Base-by-base conservation (phyloP, 2,329 filamentous ascomycete species). In the Capronia americana region DNA sequence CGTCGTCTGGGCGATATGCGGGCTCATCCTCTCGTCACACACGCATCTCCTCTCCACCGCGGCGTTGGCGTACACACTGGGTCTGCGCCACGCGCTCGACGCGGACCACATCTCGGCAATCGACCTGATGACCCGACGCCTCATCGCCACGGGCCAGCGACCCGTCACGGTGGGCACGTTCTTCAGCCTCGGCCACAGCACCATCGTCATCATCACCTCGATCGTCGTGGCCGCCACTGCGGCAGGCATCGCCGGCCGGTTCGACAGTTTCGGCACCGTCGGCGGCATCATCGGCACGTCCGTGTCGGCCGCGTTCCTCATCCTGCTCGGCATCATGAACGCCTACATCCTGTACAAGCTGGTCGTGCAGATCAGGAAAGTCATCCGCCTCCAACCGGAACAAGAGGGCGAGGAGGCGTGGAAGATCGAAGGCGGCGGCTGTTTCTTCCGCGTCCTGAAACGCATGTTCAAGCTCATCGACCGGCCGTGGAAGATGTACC, bases 21-120 rank as follows among this genome's bases (percentile, higher is more conserved):
- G 82, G 10, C 81, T 88, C 68, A 83, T 89, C 2, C 64, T 71
- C 4, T 62, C 66, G 6, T 67, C 46, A 14, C 64, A 66, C 44
- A 66, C 59, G 8, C 32, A 75, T 66, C 85, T 97, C 69, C 87
- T 93, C 57, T 91, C 91, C 1, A 90, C 93, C 2, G 92, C 93
- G 1, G 88, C 93, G 1, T 86, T 98, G 0, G 89, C 93, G 28
- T 98, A 96, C 78, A 92, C 92, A 0, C 86, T 98, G 11, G 94
- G 94, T 2, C 85, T 98, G 12, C 90, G 94, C 50, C 94, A 98
- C 82, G 94, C 94, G n/a, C 87, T 98, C 53, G 95, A 98, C 75
- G 95, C 94, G n/a, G 94, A 98, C 79, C 95, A 98, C 75, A 92
- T 92, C 70, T 88, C 87, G 73, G 94, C 93, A 69, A 99, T 98